Evolutionary conservation across 1,139 yeast genomes (phyloP).

Genomic region (Blastobotrys malaysiensis): DNA sequence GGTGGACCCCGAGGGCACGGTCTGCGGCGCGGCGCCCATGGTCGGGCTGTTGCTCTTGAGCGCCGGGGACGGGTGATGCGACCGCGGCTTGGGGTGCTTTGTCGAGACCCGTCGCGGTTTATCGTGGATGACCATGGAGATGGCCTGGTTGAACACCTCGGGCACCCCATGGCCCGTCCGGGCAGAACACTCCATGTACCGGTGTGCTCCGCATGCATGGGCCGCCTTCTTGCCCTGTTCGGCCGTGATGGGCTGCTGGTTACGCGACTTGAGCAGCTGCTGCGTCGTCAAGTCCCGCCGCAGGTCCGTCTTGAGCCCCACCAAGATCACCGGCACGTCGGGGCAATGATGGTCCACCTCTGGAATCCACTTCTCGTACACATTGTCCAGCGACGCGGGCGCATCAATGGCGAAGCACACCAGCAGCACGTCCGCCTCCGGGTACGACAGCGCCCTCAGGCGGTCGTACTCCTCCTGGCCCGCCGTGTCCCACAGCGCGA

Average conservation of each 20-base stretch:
- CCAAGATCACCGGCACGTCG: slow-evolving; percentile 65
- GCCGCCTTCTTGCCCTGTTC: slow-evolving; percentile 46
- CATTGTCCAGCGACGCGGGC: slow-evolving; percentile 60
- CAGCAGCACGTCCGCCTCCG: slow-evolving; percentile 70
- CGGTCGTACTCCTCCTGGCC: slow-evolving; percentile 92
- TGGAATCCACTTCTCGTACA: slow-evolving; percentile 79
- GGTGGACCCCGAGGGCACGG: neutral
- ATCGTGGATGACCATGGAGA: slow-evolving; percentile 22
- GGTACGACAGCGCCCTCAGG: slow-evolving; percentile 74
- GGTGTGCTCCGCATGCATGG: slow-evolving; percentile 59
- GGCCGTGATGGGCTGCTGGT: slow-evolving; percentile 45
- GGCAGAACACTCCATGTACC: slow-evolving; percentile 79
- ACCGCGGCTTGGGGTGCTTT: slow-evolving; percentile 6
- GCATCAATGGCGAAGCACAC: slow-evolving; percentile 72
- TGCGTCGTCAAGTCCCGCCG: slow-evolving; percentile 34
- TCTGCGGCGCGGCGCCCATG: neutral
- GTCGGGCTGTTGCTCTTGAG: neutral
- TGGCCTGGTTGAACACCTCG: slow-evolving; percentile 53
- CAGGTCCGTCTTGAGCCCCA: slow-evolving; percentile 76
- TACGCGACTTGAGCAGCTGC: slow-evolving; percentile 23
- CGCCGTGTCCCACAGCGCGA: slow-evolving; percentile 90
- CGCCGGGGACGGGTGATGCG: neutral
- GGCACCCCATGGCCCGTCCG: slow-evolving; percentile 60
- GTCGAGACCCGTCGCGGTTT: slow-evolving; percentile 8
- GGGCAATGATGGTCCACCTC: slow-evolving; percentile 83